Conservation (phyloP, 2,329 filamentous ascomycete genomes). For the Periconia digitata region DNA sequence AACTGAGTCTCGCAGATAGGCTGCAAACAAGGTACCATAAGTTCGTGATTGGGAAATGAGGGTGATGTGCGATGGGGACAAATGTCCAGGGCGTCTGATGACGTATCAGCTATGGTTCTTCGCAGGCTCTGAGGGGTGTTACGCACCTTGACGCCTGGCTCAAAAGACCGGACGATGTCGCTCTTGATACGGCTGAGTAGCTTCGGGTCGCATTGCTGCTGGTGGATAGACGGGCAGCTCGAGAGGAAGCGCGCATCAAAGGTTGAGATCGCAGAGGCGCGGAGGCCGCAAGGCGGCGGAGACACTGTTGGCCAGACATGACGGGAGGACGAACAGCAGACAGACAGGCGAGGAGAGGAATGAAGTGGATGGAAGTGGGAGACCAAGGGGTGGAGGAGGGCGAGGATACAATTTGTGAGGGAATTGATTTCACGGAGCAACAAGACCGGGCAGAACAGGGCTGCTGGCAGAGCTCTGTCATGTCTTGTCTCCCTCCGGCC, state of each 20-base stretch:
- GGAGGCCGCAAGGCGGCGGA: constrained; percentile 36
- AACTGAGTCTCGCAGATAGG: neutral
- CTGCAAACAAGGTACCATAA: constrained; percentile 28
- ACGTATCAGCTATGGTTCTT: constrained; percentile 14
- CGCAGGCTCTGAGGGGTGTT: constrained; percentile 10
- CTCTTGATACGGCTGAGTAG: constrained; percentile 38
- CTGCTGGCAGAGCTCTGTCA: constrained; percentile 24
- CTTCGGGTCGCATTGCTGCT: constrained; percentile 27
- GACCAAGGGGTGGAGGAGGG: neutral
- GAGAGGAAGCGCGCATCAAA: constrained; percentile 32
- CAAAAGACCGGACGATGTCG: constrained; percentile 37
- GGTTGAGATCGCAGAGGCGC: constrained; percentile 30
- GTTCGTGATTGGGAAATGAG: constrained; percentile 35
- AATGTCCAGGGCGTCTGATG: constrained; percentile 31
- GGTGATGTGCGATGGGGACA: constrained; percentile 27
- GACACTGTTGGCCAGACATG: constrained; percentile 44
- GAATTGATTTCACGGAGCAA: constrained; percentile 26
- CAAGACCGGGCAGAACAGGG: constrained; percentile 12
- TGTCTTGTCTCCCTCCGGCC: constrained; percentile 27
- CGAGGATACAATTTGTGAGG: constrained; percentile 19
- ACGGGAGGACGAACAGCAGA: constrained; percentile 5
- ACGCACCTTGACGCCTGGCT: constrained; percentile 32
- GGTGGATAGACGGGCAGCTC: constrained; percentile 23
- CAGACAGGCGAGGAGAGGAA: constrained; percentile 4
- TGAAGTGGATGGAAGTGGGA: constrained; percentile 7